Evolutionary conservation across 2,329 filamentous ascomycete genomes (phyloP).

Genomic region (Nectriaceae sp.): DNA sequence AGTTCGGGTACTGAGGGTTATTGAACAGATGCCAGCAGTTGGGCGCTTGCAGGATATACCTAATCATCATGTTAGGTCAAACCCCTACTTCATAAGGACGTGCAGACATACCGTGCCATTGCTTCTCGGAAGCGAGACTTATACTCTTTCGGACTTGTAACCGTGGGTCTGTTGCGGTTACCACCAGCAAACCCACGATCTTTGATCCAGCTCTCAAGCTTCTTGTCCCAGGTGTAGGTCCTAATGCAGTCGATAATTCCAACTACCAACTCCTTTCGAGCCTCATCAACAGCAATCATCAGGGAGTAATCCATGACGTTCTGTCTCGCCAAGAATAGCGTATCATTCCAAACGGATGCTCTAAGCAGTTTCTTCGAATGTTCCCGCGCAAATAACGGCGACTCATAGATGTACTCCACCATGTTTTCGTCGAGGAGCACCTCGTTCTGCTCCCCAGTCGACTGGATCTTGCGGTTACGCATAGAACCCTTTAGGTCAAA

Average conservation of each 20-base stretch:
- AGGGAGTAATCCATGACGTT: constrained; percentile 99
- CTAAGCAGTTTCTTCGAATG: constrained; percentile 93
- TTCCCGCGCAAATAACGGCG: constrained; percentile 90
- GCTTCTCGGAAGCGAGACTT: constrained; percentile 94
- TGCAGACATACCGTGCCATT: constrained; percentile 77
- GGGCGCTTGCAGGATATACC: constrained; percentile 73
- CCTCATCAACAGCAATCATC: constrained; percentile 97
- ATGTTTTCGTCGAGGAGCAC: constrained; percentile 98
- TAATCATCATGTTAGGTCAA: constrained; percentile 26
- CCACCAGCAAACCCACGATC: constrained; percentile 82
- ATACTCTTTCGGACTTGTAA: constrained; percentile 97
- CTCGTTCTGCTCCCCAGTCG: constrained; percentile 93
- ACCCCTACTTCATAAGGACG: neutral
- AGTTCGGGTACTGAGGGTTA: constrained; percentile 40
- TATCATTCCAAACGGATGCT: constrained; percentile 96
- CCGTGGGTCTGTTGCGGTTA: constrained; percentile 82
- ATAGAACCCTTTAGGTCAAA: constrained; percentile 98
- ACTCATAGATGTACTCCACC: constrained; percentile 98
- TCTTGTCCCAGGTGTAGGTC: constrained; percentile 99
- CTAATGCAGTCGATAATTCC: constrained; percentile 98
- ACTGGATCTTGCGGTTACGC: constrained; percentile 96
- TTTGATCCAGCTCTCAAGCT: constrained; percentile 99
- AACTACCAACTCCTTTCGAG: constrained; percentile 86
- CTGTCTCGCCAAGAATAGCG: constrained; percentile 88
- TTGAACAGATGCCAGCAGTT: constrained; percentile 76